Evolutionary conservation across 1,284 basidiomycete genomes (phyloP).

Genomic region (Ganoderma leucocontextum): DNA sequence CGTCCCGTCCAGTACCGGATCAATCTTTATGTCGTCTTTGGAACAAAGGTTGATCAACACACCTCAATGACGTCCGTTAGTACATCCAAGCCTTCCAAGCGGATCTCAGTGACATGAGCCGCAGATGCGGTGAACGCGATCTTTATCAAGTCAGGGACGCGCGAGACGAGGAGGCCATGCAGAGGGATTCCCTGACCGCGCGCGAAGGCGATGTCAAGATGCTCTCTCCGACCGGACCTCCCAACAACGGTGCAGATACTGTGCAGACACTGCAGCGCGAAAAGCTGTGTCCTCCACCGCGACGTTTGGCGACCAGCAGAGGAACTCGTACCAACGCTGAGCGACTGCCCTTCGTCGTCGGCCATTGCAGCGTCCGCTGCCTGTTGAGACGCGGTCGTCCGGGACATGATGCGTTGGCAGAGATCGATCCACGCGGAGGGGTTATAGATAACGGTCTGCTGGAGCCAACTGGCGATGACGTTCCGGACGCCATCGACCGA

Average conservation of each 20-base stretch:
- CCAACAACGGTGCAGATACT: slow-evolving; percentile 85
- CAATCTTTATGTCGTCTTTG: slow-evolving; percentile 4
- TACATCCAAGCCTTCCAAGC: slow-evolving; percentile 91
- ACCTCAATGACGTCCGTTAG: slow-evolving; percentile 94
- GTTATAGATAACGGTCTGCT: slow-evolving; percentile 92
- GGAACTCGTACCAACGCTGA: slow-evolving; percentile 67
- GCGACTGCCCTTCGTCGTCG: slow-evolving; percentile 93
- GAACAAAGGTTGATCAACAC: slow-evolving; percentile 26
- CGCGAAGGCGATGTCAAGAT: slow-evolving; percentile 79
- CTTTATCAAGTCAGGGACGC: slow-evolving; percentile 93
- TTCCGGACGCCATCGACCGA: slow-evolving; percentile 94
- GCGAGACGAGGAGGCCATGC: slow-evolving; percentile 72
- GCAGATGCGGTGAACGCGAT: slow-evolving; percentile 99
- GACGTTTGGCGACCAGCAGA: slow-evolving; percentile 64
- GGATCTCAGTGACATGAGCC: slow-evolving; percentile 94
- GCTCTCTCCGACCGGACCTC: slow-evolving; percentile 79
- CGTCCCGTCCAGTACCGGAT: background rate
- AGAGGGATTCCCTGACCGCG: slow-evolving; percentile 44
- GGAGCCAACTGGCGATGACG: slow-evolving; percentile 95
- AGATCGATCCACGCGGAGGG: slow-evolving; percentile 98
- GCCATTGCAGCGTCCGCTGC: slow-evolving; percentile 68
- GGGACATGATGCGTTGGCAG: slow-evolving; percentile 95
- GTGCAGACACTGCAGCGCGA: slow-evolving; percentile 93
- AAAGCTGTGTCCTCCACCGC: slow-evolving; percentile 96
- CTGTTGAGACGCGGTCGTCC: slow-evolving; percentile 84